Conservation (phyloP, 352 stramenopile genomes). For the Phytopythium mirpurense region DNA sequence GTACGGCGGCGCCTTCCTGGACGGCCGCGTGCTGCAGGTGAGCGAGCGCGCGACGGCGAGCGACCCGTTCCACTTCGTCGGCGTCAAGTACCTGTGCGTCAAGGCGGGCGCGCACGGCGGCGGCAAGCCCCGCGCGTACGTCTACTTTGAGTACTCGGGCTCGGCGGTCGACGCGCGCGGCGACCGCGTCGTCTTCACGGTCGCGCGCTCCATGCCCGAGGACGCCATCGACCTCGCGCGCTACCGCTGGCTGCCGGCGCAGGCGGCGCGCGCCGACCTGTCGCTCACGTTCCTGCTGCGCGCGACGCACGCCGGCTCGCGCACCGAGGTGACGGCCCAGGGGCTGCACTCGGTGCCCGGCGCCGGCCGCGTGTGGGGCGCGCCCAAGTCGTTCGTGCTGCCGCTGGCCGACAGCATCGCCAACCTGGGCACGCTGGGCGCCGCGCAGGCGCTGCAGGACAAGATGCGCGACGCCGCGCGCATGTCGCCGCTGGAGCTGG, state of each 20-base stretch:
- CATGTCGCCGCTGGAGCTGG: conserved; percentile 1
- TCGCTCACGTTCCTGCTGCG: conserved; percentile 24
- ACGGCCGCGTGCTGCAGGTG: conserved; percentile 37
- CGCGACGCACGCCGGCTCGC: conserved; percentile 13
- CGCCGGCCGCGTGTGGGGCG: conserved; percentile 19
- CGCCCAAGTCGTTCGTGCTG: conserved; percentile 23
- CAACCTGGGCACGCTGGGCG: conserved; percentile 20
- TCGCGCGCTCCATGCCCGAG: conserved; percentile 27
- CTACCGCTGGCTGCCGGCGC: neutral
- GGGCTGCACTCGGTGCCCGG: conserved; percentile 21
- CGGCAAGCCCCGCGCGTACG: conserved; percentile 26
- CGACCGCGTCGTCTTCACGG: conserved; percentile 23
- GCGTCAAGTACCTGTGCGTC: conserved; percentile 38
- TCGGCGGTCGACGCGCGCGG: conserved; percentile 24
- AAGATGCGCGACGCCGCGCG: conserved; percentile 13
- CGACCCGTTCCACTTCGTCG: conserved; percentile 41
- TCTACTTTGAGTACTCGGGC: conserved; percentile 40
- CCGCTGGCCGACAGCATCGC: conserved; percentile 20
- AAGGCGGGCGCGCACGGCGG: conserved; percentile 15
- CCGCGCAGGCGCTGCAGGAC: conserved; percentile 18
- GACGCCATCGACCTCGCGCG: conserved; percentile 21
- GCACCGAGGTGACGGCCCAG: conserved; percentile 22
- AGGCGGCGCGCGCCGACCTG: conserved; percentile 22
- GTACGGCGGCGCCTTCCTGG: conserved; percentile 41
- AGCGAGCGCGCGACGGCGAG: conserved; percentile 17